Conservation (phyloP, 495 filamentous ascomycete species). For the Aspergillus homomorphus region DNA sequence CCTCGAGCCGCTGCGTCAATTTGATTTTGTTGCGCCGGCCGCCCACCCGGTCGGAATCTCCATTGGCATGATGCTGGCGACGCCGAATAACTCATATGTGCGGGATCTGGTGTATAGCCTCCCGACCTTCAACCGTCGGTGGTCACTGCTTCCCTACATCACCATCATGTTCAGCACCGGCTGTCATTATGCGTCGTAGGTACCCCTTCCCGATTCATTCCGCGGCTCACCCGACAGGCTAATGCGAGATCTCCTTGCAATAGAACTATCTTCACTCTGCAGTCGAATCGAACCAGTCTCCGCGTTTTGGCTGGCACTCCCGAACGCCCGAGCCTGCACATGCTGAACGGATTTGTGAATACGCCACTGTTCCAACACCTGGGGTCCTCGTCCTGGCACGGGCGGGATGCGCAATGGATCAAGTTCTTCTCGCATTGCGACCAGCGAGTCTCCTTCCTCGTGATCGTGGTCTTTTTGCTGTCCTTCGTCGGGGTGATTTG, state of each 20-base stretch:
- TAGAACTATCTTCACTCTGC: conserved; percentile 33
- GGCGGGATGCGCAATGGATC: conserved; percentile 30
- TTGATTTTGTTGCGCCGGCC: conserved; percentile 13
- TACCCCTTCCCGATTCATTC: not conserved
- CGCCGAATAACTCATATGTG: conserved; percentile 10
- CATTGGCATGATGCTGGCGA: conserved; percentile 11
- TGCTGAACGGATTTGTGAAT: conserved; percentile 41
- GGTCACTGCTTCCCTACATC: conserved; percentile 8
- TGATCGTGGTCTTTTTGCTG: not conserved
- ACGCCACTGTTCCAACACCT: conserved; percentile 45
- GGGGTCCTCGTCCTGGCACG: conserved; percentile 47
- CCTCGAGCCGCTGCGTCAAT: conserved; percentile 10
- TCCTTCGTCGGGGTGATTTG: not conserved
- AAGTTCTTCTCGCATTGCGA: not conserved
- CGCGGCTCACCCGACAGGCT: not conserved
- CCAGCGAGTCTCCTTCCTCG: not conserved
- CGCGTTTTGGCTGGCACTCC: conserved; percentile 35
- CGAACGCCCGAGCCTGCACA: conserved; percentile 30
- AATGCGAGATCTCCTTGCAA: not conserved
- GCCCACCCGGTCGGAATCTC: conserved; percentile 14
- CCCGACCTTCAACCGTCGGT: conserved; percentile 11
- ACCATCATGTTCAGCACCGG: conserved; percentile 15
- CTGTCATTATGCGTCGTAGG: conserved; percentile 16
- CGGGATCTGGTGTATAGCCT: conserved; percentile 6
- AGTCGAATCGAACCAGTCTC: conserved; percentile 26